Evolutionary conservation across 2,329 filamentous ascomycete species (phyloP).

Genomic region (Xylariales sp.): DNA sequence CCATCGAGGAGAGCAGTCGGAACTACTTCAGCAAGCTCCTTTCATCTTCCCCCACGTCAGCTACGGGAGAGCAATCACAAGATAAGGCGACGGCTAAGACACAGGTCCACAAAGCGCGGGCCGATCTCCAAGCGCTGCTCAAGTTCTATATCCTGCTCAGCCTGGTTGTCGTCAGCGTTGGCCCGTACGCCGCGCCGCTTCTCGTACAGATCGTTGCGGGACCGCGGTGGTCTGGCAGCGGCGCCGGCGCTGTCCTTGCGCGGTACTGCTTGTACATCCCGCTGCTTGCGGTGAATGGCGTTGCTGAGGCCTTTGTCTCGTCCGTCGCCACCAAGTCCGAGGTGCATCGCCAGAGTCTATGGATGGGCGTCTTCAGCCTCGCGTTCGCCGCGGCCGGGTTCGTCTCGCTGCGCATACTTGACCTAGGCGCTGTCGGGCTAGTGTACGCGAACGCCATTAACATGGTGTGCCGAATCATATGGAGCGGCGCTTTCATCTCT

Average conservation of each 20-base stretch:
- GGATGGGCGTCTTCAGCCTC: slow-evolving; percentile 85
- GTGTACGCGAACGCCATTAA: slow-evolving; percentile 91
- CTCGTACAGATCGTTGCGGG: slow-evolving; percentile 83
- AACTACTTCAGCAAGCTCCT: slow-evolving; percentile 89
- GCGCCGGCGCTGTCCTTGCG: slow-evolving; percentile 78
- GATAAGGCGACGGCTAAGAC: slow-evolving; percentile 33
- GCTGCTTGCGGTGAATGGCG: slow-evolving; percentile 89
- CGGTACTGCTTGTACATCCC: slow-evolving; percentile 94
- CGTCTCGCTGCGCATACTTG: slow-evolving; percentile 75
- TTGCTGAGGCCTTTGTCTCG: slow-evolving; percentile 92
- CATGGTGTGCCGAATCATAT: slow-evolving; percentile 85
- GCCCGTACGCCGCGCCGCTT: slow-evolving; percentile 78
- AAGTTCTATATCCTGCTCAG: slow-evolving; percentile 81
- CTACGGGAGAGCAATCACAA: slow-evolving; percentile 23
- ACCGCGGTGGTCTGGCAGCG: slow-evolving; percentile 77
- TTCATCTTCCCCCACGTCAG: slow-evolving; percentile 49
- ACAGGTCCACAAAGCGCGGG: slow-evolving; percentile 55
- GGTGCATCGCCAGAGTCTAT: slow-evolving; percentile 80
- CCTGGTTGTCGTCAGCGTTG: slow-evolving; percentile 73
- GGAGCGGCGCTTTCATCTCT: slow-evolving; percentile 80
- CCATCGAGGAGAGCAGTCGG: slow-evolving; percentile 92
- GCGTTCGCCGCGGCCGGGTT: slow-evolving; percentile 81
- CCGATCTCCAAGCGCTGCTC: slow-evolving; percentile 72
- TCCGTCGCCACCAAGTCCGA: slow-evolving; percentile 82
- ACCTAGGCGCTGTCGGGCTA: slow-evolving; percentile 80